Base-by-base conservation (phyloP, 345 rosid genomes). In the Populus alba region DNA sequence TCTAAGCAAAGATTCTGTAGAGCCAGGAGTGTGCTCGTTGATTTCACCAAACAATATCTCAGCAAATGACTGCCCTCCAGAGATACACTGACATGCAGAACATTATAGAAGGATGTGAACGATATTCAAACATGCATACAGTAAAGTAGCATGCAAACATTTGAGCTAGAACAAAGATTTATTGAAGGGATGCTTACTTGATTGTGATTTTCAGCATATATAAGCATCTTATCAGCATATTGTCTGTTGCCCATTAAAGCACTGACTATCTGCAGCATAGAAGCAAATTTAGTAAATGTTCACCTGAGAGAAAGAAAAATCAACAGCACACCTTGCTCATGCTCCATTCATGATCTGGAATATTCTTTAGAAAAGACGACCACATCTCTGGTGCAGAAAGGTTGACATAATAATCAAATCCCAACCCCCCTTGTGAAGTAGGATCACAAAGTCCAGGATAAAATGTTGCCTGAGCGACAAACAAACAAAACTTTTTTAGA, bases 391-490 rank as follows among this genome's bases (percentile, higher is more conserved):
- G 70, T 43, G 89, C 94, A 81, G 99, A 92, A 71, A 91, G 84
- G 83, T 95, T 95, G 80, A 92, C 95, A 78, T 89, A 89, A 81
- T 90, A 95, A 85, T 95, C 96, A 82, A 95, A 95, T 79, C 99
- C 98, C 80, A 95, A 83, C 71, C 99, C 99, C 98, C 99, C 98
- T 85, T 91, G 96, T 22, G 98, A 87, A 75, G 90, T 87, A 79
- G 97, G 92, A 66, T 95, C 99, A 71, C 98, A 93, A 70, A 92
- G 82, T 75, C 99, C 99, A 80, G 99, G 99, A 88, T 95, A 95
- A 81, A 77, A 90, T 62, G 99, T 88, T 75, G 90, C 90, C 99
- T 93, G 85, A 63, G 51, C 4, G 76, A 53, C 37, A 66, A 76
- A 63, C 41, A 81, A 82, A 55, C n/a, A 57, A 38, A 79, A 37